phyloP scores from a whole-genome alignment of 2,329 filamentous ascomycete species.

The Aspergillus thermomutatus region DNA sequence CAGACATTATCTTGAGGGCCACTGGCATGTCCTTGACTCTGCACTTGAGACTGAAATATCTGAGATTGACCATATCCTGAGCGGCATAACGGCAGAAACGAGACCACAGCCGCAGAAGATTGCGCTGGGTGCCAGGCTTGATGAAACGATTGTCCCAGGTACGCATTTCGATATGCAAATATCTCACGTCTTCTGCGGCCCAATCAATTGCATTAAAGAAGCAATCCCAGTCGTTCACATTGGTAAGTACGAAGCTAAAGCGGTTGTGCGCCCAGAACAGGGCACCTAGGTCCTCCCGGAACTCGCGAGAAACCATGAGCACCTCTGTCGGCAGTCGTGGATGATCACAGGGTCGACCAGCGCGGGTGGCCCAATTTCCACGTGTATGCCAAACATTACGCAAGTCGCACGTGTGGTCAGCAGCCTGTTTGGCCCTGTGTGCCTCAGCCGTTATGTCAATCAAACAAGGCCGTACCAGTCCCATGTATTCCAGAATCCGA shows the following conservation, averaged over 20 bases:
- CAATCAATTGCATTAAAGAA: constrained; percentile 12
- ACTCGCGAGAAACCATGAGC: constrained; percentile 11
- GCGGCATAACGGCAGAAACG: constrained; percentile 15
- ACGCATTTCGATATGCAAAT: constrained; percentile 20
- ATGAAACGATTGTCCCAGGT: constrained; percentile 17
- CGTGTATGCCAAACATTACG: constrained; percentile 3
- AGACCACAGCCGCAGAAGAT: constrained; percentile 15
- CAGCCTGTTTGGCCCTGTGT: constrained; percentile 2
- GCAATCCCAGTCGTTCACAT: constrained; percentile 10
- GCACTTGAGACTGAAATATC: constrained; percentile 21
- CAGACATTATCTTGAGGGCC: constrained; percentile 13
- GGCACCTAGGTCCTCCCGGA: constrained; percentile 13
- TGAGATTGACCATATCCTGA: constrained; percentile 14
- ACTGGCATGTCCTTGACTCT: constrained; percentile 16
- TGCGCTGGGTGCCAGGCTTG: constrained; percentile 13
- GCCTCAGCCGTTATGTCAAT: constrained; percentile 16
- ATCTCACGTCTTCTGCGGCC: constrained; percentile 11
- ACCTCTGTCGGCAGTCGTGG: constrained; percentile 15
- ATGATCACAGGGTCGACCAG: constrained; percentile 14
- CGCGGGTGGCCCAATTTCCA: constrained; percentile 6
- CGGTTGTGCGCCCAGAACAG: constrained; percentile 16
- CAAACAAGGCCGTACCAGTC: constrained; percentile 19
- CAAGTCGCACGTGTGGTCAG: background rate
- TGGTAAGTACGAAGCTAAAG: constrained; percentile 14
- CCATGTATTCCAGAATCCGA: constrained; percentile 20